Evolutionary conservation across 306 rosid species (phyloP), one percentile per base, ranked within the genome.

Genomic region (Fragaria ananassa): DNA sequence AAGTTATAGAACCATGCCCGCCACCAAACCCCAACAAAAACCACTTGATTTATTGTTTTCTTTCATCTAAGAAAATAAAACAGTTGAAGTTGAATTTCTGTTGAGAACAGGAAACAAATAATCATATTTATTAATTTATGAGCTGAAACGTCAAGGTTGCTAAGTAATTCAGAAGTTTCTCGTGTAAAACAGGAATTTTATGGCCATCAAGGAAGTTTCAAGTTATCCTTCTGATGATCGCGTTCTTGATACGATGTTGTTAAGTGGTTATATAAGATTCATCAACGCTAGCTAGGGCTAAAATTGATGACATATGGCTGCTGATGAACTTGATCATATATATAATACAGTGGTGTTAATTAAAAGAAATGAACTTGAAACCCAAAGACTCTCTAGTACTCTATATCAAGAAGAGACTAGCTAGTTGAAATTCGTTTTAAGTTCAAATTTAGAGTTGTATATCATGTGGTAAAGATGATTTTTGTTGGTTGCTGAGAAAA

Each of bases 11-110:
- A 15, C 44, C 42, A 31, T 31, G 17, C 41, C 68, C 21, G 68
- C 68, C 44, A 62, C 12, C 68, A 31, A 34, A 63, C 68, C 44
- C 68, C 42, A 62, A 31, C 68, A 62, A 62, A 60, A 62, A 6
- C 44, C 44, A 63, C 68, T 63, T 34, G 68, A 34, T 34, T 63
- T 63, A 34, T 63, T 31, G 17, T 63, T 34, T 62, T 5, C 21
- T 14, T 31, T 11, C 17, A 23, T 10, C 23, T 4, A 57, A 6
- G 31, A 8, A 42, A 42, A 42, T 4, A 58, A 27, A 27, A 25
- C 14, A 14, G n/a, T 61, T 14, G 67, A 61, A 29, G 42, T 14
- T 61, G 67, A 27, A 14, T 29, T 61, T 61, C 41, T 29, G 67
- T 61, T 27, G 67, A 61, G 42, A 29, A 61, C 17, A 6, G 10